Evolutionary conservation across 2,329 filamentous ascomycete genomes (phyloP).

Genomic region (Pleurostoma richardsiae): DNA sequence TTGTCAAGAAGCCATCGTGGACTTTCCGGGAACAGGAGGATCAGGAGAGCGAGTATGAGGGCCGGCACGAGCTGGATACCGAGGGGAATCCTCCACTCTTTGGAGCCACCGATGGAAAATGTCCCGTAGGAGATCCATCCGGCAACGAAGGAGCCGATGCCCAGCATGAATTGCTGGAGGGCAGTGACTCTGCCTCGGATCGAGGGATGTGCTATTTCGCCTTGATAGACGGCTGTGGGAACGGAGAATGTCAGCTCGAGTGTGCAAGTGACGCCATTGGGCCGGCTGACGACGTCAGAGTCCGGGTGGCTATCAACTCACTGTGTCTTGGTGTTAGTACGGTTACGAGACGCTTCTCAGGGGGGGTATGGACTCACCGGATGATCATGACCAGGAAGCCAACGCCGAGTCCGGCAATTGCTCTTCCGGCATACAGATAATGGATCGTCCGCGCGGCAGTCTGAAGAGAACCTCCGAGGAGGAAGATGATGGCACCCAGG

Average conservation of each 20-base stretch:
- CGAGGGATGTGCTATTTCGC: slow-evolving; percentile 71
- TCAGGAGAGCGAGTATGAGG: slow-evolving; percentile 57
- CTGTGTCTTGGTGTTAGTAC: no score
- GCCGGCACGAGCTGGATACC: slow-evolving; percentile 61
- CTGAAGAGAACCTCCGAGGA: slow-evolving; percentile 67
- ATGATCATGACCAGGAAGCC: slow-evolving; percentile 36
- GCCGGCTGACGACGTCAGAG: no score
- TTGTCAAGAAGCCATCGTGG: slow-evolving; percentile 74
- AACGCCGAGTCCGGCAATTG: slow-evolving; percentile 61
- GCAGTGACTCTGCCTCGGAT: slow-evolving; percentile 73
- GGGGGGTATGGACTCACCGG: slow-evolving; percentile 21
- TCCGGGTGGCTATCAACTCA: no score
- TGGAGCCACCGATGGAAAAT: slow-evolving; percentile 16
- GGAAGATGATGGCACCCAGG: slow-evolving; percentile 65
- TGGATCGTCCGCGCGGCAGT: slow-evolving; percentile 55
- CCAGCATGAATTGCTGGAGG: slow-evolving; percentile 79
- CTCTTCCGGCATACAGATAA: slow-evolving; percentile 67
- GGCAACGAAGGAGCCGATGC: slow-evolving; percentile 67
- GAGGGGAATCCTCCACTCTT: slow-evolving; percentile 26
- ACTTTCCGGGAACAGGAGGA: slow-evolving; percentile 65
- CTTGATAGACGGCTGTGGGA: slow-evolving; percentile 60
- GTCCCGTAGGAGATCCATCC: slow-evolving; percentile 68
- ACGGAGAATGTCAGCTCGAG: no score
- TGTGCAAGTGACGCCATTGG: no score
- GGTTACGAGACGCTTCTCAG: no score